phyloP scores from a whole-genome alignment of 2,329 filamentous ascomycete genomes.

The Penicillium sp. region DNA sequence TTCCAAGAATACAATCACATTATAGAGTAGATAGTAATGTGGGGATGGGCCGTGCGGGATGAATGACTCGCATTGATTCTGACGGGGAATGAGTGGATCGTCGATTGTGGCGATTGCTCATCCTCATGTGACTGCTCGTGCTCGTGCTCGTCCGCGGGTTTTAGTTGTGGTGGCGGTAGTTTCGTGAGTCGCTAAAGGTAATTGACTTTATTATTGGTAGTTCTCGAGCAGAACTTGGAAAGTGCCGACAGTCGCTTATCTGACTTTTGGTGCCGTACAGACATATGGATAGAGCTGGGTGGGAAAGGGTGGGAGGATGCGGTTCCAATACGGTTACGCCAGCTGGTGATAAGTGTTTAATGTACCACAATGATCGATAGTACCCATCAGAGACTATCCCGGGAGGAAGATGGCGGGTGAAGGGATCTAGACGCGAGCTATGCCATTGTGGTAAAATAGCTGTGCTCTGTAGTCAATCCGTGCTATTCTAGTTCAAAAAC shows the following conservation, averaged over 20 bases:
- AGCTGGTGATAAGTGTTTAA: neutral
- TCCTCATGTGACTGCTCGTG: neutral
- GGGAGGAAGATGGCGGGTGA: neutral
- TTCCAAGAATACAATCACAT: neutral
- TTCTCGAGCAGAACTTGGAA: neutral
- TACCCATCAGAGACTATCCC: neutral
- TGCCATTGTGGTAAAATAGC: neutral
- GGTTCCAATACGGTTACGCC: constrained; percentile 1
- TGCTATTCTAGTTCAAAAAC: neutral
- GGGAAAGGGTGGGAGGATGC: no score
- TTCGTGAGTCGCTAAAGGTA: no score
- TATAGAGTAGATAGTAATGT: neutral
- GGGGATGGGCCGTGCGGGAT: neutral
- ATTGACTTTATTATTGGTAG: neutral
- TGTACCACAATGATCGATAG: neutral
- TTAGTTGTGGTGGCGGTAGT: neutral
- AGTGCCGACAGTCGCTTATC: neutral
- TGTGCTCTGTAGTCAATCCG: neutral
- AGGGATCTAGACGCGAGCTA: no score
- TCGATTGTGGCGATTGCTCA: neutral
- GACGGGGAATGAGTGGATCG: neutral
- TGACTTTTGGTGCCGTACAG: neutral
- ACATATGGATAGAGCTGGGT: neutral
- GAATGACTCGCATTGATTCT: constrained; percentile 6
- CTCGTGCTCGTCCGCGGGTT: no score